Percentiles rank a stretch among this genome's conserved stretches.
Evolutionary conservation across 345 rosid species (phyloP).

Genomic region (Citrus trifoliata): DNA sequence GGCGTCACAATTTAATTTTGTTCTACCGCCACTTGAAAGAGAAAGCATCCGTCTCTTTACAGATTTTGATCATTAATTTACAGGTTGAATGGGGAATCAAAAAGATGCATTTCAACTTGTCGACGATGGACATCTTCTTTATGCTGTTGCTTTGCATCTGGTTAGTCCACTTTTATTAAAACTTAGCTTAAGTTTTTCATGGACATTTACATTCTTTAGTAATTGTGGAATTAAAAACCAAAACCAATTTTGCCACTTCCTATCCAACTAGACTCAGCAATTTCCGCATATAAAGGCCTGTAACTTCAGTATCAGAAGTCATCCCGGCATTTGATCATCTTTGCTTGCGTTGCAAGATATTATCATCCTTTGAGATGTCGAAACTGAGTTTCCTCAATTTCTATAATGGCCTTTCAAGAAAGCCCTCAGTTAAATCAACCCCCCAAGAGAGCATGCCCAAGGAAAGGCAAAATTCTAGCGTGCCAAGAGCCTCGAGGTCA

Average conservation of each 20-base stretch:
- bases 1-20: no score
- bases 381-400: slow-evolving; percentile 24
- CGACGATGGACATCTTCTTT: neutral
- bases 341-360: neutral
- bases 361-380: slow-evolving; percentile 10
- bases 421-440: slow-evolving; percentile 17
- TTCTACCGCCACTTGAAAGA: no score
- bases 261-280: neutral
- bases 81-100: neutral
- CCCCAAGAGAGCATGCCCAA: slow-evolving; percentile 4
- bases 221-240: neutral
- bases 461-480: slow-evolving; percentile 9
- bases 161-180: no score
- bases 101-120: neutral
- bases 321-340: neutral
- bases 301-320: neutral
- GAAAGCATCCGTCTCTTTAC: no score
- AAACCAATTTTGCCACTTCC: neutral
- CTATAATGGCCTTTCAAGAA: slow-evolving; percentile 17
- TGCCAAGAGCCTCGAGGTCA: slow-evolving; percentile 20
- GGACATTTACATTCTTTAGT: no score
- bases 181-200: no score
- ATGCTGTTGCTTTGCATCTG: neutral
- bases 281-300: neutral
- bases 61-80: no score